Percentiles rank a stretch among this genome's conserved stretches.
phyloP scores from a whole-genome alignment of 139 green algal species.

The Micractinium sp. region DNA sequence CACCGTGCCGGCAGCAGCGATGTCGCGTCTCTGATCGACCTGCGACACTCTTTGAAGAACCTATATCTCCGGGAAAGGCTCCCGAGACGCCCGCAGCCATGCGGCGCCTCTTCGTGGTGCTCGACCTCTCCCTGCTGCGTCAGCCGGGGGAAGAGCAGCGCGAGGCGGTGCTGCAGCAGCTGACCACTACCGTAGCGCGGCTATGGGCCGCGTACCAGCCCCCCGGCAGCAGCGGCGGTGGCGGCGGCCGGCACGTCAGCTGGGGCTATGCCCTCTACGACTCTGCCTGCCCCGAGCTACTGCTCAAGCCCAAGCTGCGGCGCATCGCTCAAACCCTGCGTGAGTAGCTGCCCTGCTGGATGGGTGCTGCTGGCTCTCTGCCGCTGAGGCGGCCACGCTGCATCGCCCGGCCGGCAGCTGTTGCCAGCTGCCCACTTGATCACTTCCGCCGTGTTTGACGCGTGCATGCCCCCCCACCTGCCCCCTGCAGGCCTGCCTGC shows the following conservation, averaged over 20 bases:
- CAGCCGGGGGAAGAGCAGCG: constrained; percentile 22
- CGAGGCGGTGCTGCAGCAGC: not conserved
- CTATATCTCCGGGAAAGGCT: not conserved
- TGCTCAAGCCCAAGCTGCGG: constrained; percentile 27
- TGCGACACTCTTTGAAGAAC: not conserved
- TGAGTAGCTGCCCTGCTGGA: not conserved
- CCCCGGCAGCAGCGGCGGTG: not conserved
- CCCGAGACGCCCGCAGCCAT: not conserved
- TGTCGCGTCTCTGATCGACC: not conserved
- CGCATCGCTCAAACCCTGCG: not conserved
- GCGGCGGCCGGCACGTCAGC: not conserved
- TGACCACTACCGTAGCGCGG: not conserved
- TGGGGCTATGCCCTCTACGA: constrained; percentile 32
- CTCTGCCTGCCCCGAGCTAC: constrained; percentile 24
- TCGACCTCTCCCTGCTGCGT: constrained; percentile 31
- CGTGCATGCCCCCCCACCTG: not conserved
- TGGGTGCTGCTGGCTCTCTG: not conserved
- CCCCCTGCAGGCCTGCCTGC: not conserved
- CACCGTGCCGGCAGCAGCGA: not conserved
- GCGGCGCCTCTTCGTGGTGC: constrained; percentile 20
- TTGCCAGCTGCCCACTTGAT: not conserved
- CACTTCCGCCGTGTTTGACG: not conserved
- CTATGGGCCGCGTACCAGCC: constrained; percentile 19
- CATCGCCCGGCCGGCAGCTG: not conserved
- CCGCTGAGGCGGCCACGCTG: not conserved